A percentile compares a stretch with the other conserved stretches of the same genome.
Conservation (phyloP, 805 yeast species). For the Vanderwaltozyma polyspora region DNA sequence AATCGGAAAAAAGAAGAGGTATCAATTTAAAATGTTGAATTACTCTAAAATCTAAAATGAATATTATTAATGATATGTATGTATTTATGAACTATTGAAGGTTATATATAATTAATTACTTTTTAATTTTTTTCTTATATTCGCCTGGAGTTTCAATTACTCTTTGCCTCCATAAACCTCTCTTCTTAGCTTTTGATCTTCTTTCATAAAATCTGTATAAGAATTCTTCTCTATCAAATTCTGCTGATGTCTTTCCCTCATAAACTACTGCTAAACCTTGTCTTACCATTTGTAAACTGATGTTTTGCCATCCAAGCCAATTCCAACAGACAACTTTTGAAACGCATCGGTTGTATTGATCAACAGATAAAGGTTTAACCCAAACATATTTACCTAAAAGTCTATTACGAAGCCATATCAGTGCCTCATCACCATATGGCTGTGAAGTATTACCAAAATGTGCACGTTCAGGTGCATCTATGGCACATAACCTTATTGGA, state of each 20-base stretch:
- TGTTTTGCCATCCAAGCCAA: conserved; percentile 53
- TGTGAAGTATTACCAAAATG: conserved; percentile 94
- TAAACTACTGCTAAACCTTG: conserved; percentile 80
- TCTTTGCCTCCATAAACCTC: conserved; percentile 61
- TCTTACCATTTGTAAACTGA: conserved; percentile 78
- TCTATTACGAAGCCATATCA: conserved; percentile 60
- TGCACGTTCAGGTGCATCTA: conserved; percentile 93
- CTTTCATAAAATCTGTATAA: conserved; percentile 50
- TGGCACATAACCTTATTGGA: conserved; percentile 76
- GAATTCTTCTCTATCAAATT: conserved; percentile 69
- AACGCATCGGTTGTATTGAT: conserved; percentile 84
- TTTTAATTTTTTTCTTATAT: conserved; percentile 37
- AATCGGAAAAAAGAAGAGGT: conserved; percentile 74
- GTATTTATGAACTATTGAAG: neutral
- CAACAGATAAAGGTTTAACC: conserved; percentile 68
- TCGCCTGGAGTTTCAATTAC: conserved; percentile 65
- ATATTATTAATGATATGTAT: no score
- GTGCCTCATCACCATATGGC: conserved; percentile 75
- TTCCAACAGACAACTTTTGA: conserved; percentile 53
- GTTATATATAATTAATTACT: neutral
- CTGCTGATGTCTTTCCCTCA: conserved; percentile 71
- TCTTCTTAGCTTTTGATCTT: conserved; percentile 41
- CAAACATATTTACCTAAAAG: conserved; percentile 57
- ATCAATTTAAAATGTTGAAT: conserved; percentile 60
- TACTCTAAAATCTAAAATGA: neutral